Evolutionary conservation across 2,329 filamentous ascomycete genomes (phyloP).

Genomic region (Ambrosiella cleistominuta): DNA sequence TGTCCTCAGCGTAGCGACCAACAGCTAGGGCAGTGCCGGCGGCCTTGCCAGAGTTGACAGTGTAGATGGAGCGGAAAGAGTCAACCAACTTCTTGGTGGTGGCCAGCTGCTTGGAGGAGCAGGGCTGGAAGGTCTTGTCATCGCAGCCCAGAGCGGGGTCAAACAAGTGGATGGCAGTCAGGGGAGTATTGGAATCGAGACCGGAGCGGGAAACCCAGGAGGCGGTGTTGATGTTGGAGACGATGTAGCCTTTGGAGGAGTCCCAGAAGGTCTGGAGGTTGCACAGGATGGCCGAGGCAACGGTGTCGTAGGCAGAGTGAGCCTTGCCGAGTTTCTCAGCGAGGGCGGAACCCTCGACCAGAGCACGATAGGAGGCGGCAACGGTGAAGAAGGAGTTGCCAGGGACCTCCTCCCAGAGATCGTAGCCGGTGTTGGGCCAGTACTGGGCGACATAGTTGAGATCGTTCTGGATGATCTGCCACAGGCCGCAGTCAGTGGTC

Average conservation of each 20-base stretch:
- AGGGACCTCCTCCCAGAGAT: constrained; percentile 69
- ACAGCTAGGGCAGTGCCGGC: constrained; percentile 42
- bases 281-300: constrained; percentile 55
- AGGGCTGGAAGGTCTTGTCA: constrained; percentile 59
- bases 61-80: constrained; percentile 54
- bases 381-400: constrained; percentile 68
- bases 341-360: constrained; percentile 48
- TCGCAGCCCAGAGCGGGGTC: constrained; percentile 51
- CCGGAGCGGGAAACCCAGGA: constrained; percentile 35
- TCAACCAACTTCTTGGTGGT: constrained; percentile 64
- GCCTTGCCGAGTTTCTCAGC: constrained; percentile 44
- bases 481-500: constrained; percentile 34
- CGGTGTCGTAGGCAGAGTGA: constrained; percentile 41
- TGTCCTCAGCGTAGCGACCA: constrained; percentile 54
- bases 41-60: constrained; percentile 47
- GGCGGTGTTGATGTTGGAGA: constrained; percentile 42
- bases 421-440: constrained; percentile 50
- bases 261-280: constrained; percentile 62
- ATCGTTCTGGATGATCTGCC: constrained; percentile 62
- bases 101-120: constrained; percentile 48
- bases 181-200: constrained; percentile 54
- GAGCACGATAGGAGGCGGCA: constrained; percentile 49
- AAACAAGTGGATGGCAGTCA: constrained; percentile 50
- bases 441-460: constrained; percentile 58
- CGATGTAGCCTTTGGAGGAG: constrained; percentile 36